Conservation (phyloP, 768 basidiomycete species). For the Xanthoconium stramineum region DNA sequence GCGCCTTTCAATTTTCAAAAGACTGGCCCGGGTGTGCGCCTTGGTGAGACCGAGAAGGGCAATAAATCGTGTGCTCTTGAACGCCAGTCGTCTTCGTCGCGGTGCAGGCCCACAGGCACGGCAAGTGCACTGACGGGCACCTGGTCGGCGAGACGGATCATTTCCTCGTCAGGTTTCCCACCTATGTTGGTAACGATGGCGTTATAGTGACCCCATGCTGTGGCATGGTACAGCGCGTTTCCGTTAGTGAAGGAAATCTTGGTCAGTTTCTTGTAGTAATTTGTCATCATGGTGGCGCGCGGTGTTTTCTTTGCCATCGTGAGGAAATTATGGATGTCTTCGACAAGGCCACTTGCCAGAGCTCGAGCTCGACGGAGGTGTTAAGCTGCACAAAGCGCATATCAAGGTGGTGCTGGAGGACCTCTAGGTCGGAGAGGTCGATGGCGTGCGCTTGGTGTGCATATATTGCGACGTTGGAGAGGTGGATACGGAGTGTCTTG, state of each 20-base stretch:
- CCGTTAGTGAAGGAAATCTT: conserved; percentile 95
- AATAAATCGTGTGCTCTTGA: conserved; percentile 75
- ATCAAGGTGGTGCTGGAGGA: conserved; percentile 92
- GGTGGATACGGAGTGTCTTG: conserved; percentile 92
- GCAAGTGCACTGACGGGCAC: conserved; percentile 91
- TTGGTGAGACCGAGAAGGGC: conserved; percentile 80
- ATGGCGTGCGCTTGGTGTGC: conserved; percentile 90
- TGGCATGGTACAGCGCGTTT: conserved; percentile 93
- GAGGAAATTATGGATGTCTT: conserved; percentile 95
- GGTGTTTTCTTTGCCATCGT: conserved; percentile 92
- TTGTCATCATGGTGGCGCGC: conserved; percentile 95
- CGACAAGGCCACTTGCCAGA: conserved; percentile 99
- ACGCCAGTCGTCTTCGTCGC: conserved; percentile 51
- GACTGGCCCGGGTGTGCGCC: conserved; percentile 81
- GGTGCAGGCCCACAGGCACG: conserved; percentile 75
- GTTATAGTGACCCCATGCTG: conserved; percentile 90
- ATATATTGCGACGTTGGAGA: conserved; percentile 93
- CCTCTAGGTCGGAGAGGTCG: conserved; percentile 94
- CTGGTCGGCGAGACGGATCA: conserved; percentile 79
- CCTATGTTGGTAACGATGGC: conserved; percentile 68
- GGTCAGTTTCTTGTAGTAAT: conserved; percentile 97
- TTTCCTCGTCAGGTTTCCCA: conserved; percentile 73
- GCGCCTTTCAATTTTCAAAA: conserved; percentile 87
- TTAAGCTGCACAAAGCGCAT: conserved; percentile 96
- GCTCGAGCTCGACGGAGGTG: conserved; percentile 93